A percentile compares a stretch with the other conserved stretches of the same genome.
Conservation (phyloP, 2,329 filamentous ascomycete genomes). For the Colletotrichum truncatum region DNA sequence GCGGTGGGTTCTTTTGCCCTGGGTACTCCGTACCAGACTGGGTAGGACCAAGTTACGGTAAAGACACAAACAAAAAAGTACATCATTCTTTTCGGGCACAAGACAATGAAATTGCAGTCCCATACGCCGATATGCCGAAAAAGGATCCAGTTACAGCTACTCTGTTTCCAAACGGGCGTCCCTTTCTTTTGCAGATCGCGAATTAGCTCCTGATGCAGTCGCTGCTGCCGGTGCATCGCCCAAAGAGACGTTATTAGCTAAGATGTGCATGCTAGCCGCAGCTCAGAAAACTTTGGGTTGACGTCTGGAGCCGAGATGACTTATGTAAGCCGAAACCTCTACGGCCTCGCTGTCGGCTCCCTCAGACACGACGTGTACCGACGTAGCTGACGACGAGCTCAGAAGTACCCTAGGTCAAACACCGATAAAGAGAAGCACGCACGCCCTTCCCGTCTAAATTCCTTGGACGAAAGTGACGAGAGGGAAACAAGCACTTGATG, state of each 20-base stretch:
- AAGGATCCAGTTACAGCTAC: neutral
- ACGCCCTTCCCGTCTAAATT: conserved; percentile 18
- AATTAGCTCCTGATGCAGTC: neutral
- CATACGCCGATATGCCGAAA: neutral
- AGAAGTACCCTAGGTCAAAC: conserved; percentile 26
- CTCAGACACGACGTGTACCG: conserved; percentile 15
- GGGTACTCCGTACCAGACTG: too few relatives aligned
- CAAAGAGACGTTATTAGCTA: conserved; percentile 13
- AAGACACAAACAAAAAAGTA: too few relatives aligned
- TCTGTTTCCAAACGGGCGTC: neutral
- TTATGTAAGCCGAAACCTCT: conserved; percentile 28
- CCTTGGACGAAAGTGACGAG: conserved; percentile 10
- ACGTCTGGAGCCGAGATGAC: too few relatives aligned
- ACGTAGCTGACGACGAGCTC: neutral
- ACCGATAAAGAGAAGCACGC: too few relatives aligned
- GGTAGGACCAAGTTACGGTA: neutral
- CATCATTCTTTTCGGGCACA: too few relatives aligned
- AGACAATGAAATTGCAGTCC: too few relatives aligned
- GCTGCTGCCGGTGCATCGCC: conserved; percentile 1
- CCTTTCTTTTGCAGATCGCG: too few relatives aligned
- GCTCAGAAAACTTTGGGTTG: neutral
- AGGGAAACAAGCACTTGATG: conserved; percentile 16
- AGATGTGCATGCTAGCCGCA: neutral
- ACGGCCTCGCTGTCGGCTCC: conserved; percentile 19
- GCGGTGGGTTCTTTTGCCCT: neutral